Percentiles rank a stretch among this genome's conserved stretches.
Evolutionary conservation across 2,329 filamentous ascomycete genomes (phyloP).

Genomic region (Macrophomina tecta): DNA sequence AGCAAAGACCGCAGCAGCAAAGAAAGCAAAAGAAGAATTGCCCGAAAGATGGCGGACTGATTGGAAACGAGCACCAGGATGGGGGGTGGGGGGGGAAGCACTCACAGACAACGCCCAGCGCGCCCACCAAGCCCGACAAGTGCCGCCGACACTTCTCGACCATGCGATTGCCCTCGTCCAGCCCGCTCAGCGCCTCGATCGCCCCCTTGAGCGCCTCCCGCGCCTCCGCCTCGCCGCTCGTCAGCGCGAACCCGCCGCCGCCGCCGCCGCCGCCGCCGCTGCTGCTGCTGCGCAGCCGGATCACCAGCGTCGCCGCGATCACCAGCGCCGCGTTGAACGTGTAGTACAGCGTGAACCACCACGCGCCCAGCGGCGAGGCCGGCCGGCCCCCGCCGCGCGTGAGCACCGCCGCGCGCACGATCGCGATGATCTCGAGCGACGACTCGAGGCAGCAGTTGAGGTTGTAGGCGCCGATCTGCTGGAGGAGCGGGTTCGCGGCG

Average conservation of each 20-base stretch:
- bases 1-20: background rate
- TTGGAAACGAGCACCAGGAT: background rate
- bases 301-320: conserved; percentile 39
- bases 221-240: conserved; percentile 2
- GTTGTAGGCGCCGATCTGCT: conserved; percentile 43
- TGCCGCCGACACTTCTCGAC: conserved; percentile 40
- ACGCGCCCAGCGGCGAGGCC: conserved; percentile 41
- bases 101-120: conserved; percentile 5
- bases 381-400: conserved; percentile 27
- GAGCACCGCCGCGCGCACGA: conserved; percentile 38
- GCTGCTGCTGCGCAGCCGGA: conserved; percentile 13
- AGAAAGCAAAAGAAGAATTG: background rate
- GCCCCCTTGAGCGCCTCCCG: conserved; percentile 33
- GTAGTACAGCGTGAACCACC: conserved; percentile 52
- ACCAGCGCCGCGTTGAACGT: conserved; percentile 40
- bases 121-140: conserved; percentile 34
- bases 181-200: conserved; percentile 32
- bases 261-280: background rate
- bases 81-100: background rate
- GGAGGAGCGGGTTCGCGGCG: conserved; percentile 35
- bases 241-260: conserved; percentile 24
- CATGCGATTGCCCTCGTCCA: conserved; percentile 41
- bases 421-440: conserved; percentile 44
- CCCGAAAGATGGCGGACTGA: background rate
- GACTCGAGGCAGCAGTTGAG: conserved; percentile 43